These are phyloP conservation scores for Euphorbia lathyris DNA, from an alignment of 345 rosid genomes.

Conservation along the genomic window DNA sequence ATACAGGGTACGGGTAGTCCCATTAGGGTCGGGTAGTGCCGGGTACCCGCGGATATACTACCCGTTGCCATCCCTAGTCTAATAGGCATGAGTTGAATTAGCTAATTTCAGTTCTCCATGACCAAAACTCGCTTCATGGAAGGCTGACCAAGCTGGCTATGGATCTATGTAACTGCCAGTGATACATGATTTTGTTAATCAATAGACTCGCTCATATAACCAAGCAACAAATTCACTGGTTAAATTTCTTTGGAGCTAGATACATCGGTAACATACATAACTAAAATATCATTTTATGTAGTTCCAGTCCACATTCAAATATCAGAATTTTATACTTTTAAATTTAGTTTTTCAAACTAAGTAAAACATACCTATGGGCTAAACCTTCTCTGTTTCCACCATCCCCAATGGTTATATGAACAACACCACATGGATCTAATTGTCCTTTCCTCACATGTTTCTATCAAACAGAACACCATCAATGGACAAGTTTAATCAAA, in stretches of 20 bases:
- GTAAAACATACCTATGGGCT: slow-evolving; percentile 56
- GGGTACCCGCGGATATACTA: no score
- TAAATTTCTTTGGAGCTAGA: neutral
- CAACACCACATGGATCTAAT: slow-evolving; percentile 65
- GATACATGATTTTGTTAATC: neutral
- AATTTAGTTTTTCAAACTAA: neutral
- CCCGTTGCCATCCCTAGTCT: no score
- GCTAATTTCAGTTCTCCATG: slow-evolving; percentile 80
- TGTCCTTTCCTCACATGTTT: slow-evolving; percentile 64
- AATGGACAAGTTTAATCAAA: slow-evolving; percentile 18
- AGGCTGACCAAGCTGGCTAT: slow-evolving; percentile 81
- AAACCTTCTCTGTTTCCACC: slow-evolving; percentile 96
- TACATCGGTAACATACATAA: neutral
- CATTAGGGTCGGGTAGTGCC: no score
- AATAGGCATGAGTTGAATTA: slow-evolving; percentile 75
- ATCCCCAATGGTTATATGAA: slow-evolving; percentile 87
- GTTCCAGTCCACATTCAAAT: neutral
- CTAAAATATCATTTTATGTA: neutral
- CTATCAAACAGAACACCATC: slow-evolving; percentile 38
- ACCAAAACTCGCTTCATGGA: slow-evolving; percentile 97
- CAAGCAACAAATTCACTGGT: neutral
- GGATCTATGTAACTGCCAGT: slow-evolving; percentile 56
- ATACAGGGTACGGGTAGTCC: no score
- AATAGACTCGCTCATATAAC: neutral
- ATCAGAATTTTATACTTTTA: neutral